Percentiles rank a stretch among this genome's conserved stretches.
These are phyloP conservation scores for Dactylellina leptospora DNA, from an alignment of 2,329 filamentous ascomycete genomes.

Conservation along the genomic window DNA sequence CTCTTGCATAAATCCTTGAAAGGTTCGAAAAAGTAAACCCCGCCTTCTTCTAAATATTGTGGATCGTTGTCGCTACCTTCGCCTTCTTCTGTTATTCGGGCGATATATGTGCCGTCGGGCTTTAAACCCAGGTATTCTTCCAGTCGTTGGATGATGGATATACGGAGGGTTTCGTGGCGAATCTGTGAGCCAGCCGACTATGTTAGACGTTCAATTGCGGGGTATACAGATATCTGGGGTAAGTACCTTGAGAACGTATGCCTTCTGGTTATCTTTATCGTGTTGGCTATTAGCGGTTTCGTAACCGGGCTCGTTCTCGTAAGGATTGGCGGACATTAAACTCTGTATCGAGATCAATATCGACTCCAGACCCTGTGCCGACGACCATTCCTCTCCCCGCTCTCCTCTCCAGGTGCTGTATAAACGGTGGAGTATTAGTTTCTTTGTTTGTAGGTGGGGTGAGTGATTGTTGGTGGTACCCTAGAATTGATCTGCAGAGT, in stretches of 20 bases:
- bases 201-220: background rate
- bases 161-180: slow-evolving; percentile 84
- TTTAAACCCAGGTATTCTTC: slow-evolving; percentile 79
- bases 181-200: slow-evolving; percentile 69
- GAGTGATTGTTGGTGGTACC: slow-evolving; percentile 65
- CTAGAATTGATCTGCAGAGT: slow-evolving; percentile 77
- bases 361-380: slow-evolving; percentile 92
- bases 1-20: slow-evolving; percentile 92
- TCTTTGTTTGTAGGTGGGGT: background rate
- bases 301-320: slow-evolving; percentile 95
- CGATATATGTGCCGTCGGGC: slow-evolving; percentile 63
- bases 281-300: slow-evolving; percentile 74
- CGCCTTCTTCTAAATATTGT: slow-evolving; percentile 39
- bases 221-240: background rate
- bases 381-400: slow-evolving; percentile 92
- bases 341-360: slow-evolving; percentile 96
- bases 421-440: slow-evolving; percentile 38
- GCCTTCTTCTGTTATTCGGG: slow-evolving; percentile 57
- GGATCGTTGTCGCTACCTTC: slow-evolving; percentile 61
- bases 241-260: slow-evolving; percentile 79
- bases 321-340: slow-evolving; percentile 90
- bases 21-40: slow-evolving; percentile 71
- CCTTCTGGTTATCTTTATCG: slow-evolving; percentile 77
- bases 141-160: slow-evolving; percentile 84
- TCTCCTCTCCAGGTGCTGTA: slow-evolving; percentile 89